Evolutionary conservation across 768 basidiomycete species (phyloP).

Genomic region (Trametes cingulata): DNA sequence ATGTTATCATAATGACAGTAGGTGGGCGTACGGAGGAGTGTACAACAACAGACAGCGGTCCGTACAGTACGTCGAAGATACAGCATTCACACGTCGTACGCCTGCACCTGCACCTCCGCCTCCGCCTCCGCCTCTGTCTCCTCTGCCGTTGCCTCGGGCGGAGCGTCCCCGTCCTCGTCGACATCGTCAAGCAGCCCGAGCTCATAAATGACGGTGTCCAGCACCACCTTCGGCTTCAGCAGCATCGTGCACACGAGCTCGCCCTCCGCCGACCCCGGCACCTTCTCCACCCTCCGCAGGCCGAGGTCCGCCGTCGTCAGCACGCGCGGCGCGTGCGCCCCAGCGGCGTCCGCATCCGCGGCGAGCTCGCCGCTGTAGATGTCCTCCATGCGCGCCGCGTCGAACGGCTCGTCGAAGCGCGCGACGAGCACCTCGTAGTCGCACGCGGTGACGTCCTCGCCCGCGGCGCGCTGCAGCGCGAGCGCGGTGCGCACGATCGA

Average conservation of each 20-base stretch:
- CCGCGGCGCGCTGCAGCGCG: constrained; percentile 18
- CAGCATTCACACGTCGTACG: too few relatives aligned
- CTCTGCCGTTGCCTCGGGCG: background rate
- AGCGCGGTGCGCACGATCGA: constrained; percentile 16
- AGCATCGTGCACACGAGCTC: constrained; percentile 30
- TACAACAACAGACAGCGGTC: too few relatives aligned
- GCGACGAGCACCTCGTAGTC: constrained; percentile 19
- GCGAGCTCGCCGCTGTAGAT: constrained; percentile 20
- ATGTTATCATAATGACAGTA: too few relatives aligned
- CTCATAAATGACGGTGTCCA: constrained; percentile 31
- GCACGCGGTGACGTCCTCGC: constrained; percentile 19
- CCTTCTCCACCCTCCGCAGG: constrained; percentile 34
- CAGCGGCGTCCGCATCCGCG: constrained; percentile 10
- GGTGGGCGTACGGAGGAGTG: too few relatives aligned
- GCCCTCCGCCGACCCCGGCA: constrained; percentile 31
- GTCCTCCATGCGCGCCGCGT: constrained; percentile 17
- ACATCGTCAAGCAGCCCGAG: constrained; percentile 24
- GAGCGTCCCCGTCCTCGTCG: constrained; percentile 16
- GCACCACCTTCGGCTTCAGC: constrained; percentile 41
- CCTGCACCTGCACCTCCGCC: too few relatives aligned
- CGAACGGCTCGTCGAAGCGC: constrained; percentile 14
- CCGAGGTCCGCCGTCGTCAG: constrained; percentile 42
- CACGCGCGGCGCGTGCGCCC: constrained; percentile 27
- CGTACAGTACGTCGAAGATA: too few relatives aligned
- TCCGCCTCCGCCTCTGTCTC: too few relatives aligned